These are phyloP conservation scores for Penicillium dipodomyicola DNA, from an alignment of 495 filamentous ascomycete species.

Conservation along the genomic window DNA sequence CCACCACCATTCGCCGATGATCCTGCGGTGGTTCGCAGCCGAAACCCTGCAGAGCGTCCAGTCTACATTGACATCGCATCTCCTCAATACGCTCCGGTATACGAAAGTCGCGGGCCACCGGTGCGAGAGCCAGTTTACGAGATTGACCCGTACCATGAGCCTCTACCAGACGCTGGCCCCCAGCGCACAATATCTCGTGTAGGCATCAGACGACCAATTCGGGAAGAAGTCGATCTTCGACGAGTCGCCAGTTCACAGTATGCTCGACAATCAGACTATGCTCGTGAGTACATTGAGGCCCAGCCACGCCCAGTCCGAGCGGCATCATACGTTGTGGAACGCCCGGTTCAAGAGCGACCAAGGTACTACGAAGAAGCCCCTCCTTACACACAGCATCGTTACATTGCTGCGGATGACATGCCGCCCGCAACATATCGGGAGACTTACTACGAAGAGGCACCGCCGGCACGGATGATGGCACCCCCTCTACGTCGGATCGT, in stretches of 20 bases:
- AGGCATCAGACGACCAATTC: constrained; percentile 39
- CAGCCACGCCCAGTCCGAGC: constrained; percentile 52
- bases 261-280: constrained; percentile 49
- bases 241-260: constrained; percentile 59
- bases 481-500: constrained; percentile 62
- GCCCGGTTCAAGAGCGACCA: constrained; percentile 43
- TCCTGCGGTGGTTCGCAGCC: constrained; percentile 39
- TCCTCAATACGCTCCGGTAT: constrained; percentile 43
- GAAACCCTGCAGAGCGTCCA: constrained; percentile 47
- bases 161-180: constrained; percentile 37
- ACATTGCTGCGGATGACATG: constrained; percentile 53
- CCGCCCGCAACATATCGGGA: constrained; percentile 56
- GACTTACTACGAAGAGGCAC: constrained; percentile 40
- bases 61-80: constrained; percentile 51
- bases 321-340: constrained; percentile 61
- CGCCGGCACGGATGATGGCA: constrained; percentile 50
- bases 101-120: constrained; percentile 36
- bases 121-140: constrained; percentile 37
- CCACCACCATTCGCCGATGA: constrained; percentile 67
- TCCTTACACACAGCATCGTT: constrained; percentile 41
- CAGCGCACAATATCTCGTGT: constrained; percentile 44
- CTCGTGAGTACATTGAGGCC: constrained; percentile 44
- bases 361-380: constrained; percentile 58
- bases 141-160: constrained; percentile 35
- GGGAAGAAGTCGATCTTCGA: constrained; percentile 57